phyloP scores from a whole-genome alignment of 164 flowering plant species.

The Aristolochia fimbriata region DNA sequence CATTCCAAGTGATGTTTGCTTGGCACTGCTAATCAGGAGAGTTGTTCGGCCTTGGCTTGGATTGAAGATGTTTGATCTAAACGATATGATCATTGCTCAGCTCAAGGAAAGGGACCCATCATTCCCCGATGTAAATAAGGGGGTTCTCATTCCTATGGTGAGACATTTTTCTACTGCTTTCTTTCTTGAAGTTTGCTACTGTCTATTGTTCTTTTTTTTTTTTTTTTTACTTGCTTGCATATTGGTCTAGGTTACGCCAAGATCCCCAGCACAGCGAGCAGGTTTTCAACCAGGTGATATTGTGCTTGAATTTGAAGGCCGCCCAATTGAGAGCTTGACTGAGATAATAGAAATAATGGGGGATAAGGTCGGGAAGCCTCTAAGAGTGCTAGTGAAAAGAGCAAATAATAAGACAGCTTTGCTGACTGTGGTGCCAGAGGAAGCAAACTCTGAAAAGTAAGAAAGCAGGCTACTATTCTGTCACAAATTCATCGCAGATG shows the following conservation, averaged over 20 bases:
- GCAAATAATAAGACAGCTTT: conserved; percentile 30
- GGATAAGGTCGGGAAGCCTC: conserved; percentile 51
- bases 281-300: conserved; percentile 91
- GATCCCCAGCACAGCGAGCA: conserved; percentile 84
- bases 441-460: conserved; percentile 56
- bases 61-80: conserved; percentile 86
- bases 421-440: conserved; percentile 70
- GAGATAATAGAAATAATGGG: conserved; percentile 76
- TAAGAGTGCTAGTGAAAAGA: conserved; percentile 64
- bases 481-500: no score
- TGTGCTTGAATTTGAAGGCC: conserved; percentile 67
- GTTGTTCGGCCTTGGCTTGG: conserved; percentile 97
- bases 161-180: conserved; percentile 10
- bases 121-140: conserved; percentile 62
- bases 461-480: not conserved
- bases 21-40: conserved; percentile 48
- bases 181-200: conserved; percentile 1
- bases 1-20: not conserved
- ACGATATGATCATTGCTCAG: conserved; percentile 68
- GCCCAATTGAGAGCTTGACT: conserved; percentile 55
- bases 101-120: conserved; percentile 67
- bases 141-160: conserved; percentile 88
- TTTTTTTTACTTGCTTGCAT: not conserved
- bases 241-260: conserved; percentile 60
- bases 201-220: no score